Conservation (phyloP, 352 stramenopile species). For the Globisporangium recalcitrans region DNA sequence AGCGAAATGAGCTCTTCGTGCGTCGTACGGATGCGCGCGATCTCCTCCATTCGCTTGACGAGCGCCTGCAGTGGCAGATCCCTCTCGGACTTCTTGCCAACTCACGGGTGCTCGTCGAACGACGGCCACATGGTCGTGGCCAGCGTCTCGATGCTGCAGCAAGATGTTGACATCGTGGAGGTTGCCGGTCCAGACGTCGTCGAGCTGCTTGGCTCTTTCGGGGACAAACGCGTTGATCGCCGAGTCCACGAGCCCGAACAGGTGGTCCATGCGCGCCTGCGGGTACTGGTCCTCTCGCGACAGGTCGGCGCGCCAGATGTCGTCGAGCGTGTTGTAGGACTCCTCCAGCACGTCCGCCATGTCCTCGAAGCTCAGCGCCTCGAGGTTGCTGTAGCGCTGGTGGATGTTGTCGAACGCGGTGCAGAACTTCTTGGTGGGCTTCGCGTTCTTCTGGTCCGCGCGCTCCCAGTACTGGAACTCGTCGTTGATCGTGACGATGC, state of each 20-base stretch:
- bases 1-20: conserved; percentile 85
- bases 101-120: conserved; percentile 81
- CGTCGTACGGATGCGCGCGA: conserved; percentile 78
- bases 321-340: conserved; percentile 80
- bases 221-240: conserved; percentile 77
- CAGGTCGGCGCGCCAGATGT: conserved; percentile 85
- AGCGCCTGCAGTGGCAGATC: conserved; percentile 47
- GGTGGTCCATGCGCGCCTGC: conserved; percentile 82
- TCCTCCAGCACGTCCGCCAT: conserved; percentile 87
- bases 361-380: conserved; percentile 59
- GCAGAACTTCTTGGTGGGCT: conserved; percentile 74
- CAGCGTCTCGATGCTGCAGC: conserved; percentile 70
- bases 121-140: conserved; percentile 76
- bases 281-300: conserved; percentile 64
- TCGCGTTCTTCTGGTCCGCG: conserved; percentile 43
- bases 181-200: conserved; percentile 61
- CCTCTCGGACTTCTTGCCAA: conserved; percentile 29
- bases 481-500: conserved; percentile 80
- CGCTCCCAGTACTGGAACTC: conserved; percentile 87
- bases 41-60: conserved; percentile 64
- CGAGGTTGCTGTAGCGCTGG: conserved; percentile 63
- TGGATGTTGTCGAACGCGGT: conserved; percentile 79
- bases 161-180: conserved; percentile 58
- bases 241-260: conserved; percentile 76
- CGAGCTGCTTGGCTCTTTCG: conserved; percentile 28